Evolutionary conservation across 306 rosid species (phyloP).

Genomic region (Glycine latifolia): DNA sequence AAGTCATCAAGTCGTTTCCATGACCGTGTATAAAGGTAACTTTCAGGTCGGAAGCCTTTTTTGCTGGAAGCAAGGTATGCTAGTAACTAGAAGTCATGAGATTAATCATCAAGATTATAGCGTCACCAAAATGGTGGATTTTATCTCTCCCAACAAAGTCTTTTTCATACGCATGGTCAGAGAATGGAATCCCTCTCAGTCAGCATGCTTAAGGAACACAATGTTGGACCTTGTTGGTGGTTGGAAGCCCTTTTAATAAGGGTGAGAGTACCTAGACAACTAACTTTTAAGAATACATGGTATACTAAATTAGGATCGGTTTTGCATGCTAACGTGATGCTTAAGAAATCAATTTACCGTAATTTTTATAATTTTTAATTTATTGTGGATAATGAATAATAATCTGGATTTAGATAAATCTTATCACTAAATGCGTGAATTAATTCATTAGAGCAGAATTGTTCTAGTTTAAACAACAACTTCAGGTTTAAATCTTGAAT

Average conservation of each 20-base stretch:
- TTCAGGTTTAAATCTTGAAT: too few species aligned
- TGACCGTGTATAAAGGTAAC: slow-evolving; percentile 18
- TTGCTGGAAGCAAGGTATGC: too few species aligned
- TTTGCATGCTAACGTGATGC: background rate
- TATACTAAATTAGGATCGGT: background rate
- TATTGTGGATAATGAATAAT: slow-evolving; percentile 7
- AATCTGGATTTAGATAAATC: background rate
- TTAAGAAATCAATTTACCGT: background rate
- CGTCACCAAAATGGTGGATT: too few species aligned
- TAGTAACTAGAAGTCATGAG: too few species aligned
- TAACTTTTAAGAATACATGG: slow-evolving; percentile 3
- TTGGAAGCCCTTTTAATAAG: slow-evolving; percentile 29
- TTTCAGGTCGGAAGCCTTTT: background rate
- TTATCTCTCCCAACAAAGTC: too few species aligned
- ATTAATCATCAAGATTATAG: too few species aligned
- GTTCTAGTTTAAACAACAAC: too few species aligned
- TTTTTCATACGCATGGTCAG: too few species aligned
- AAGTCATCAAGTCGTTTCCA: slow-evolving; percentile 36
- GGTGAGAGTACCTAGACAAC: slow-evolving; percentile 27
- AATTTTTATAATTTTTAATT: background rate
- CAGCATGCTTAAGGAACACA: too few species aligned
- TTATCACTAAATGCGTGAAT: background rate
- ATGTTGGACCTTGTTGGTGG: too few species aligned
- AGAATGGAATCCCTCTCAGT: too few species aligned
- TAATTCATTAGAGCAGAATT: too few species aligned